phyloP scores from a whole-genome alignment of 1,284 basidiomycete species.

The Boletus sp. region DNA sequence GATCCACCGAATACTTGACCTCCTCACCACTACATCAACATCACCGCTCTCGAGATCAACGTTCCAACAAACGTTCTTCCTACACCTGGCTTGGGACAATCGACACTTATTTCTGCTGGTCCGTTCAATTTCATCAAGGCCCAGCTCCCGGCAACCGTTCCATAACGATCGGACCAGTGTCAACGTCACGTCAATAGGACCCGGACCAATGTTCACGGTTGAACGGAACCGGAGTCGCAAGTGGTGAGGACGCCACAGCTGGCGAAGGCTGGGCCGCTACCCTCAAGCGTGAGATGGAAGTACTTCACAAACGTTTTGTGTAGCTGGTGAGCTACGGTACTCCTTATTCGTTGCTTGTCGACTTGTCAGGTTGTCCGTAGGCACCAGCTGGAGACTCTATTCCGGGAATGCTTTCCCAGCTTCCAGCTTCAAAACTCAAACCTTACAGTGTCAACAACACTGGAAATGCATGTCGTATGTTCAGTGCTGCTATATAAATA shows the following conservation, averaged over 20 bases:
- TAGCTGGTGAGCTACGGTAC: slow-evolving; percentile 72
- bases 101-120: slow-evolving; percentile 66
- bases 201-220: slow-evolving; percentile 59
- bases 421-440: slow-evolving; percentile 72
- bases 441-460: slow-evolving; percentile 63
- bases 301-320: slow-evolving; percentile 83
- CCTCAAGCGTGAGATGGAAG: slow-evolving; percentile 71
- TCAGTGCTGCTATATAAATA: neutral
- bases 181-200: slow-evolving; percentile 54
- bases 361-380: slow-evolving; percentile 31
- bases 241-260: slow-evolving; percentile 64
- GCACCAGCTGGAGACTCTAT: slow-evolving; percentile 84
- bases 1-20: too few relatives aligned
- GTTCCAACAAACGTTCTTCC: too few relatives aligned
- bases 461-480: slow-evolving; percentile 57
- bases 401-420: slow-evolving; percentile 60
- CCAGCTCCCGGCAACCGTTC: slow-evolving; percentile 68
- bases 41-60: too few relatives aligned
- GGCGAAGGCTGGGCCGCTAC: slow-evolving; percentile 67
- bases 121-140: slow-evolving; percentile 67
- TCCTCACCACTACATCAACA: too few relatives aligned
- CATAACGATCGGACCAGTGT: slow-evolving; percentile 31
- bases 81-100: slow-evolving; percentile 26
- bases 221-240: slow-evolving; percentile 58
- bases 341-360: neutral